Evolutionary conservation across 2,329 filamentous ascomycete genomes (phyloP), one percentile per base, ranked within the genome.

Genomic region (Dryadomyces quercivorus): DNA sequence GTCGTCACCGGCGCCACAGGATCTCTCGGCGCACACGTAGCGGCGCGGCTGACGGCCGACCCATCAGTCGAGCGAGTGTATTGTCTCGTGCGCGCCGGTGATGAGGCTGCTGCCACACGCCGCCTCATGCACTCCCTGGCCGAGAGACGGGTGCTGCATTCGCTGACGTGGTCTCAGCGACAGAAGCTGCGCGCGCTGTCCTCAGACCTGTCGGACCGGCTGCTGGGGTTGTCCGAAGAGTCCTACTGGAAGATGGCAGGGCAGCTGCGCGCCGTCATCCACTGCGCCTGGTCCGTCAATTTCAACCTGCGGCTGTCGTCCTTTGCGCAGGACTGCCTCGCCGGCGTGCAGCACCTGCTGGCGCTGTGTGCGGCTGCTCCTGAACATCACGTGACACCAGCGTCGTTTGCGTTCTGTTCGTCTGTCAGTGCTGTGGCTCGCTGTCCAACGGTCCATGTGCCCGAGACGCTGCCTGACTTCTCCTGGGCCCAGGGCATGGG

Each of bases 1-100:
- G 47, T 50, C 43, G 7, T 86, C 3, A 86, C 83, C 0, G 84
- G 84, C 1, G 75, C 77, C 0, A 86, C 84, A 0, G 84, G 84
- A 1, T 82, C 81, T 1, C 70, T 86, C 0, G 84, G 84, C 1
- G 72, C 78, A 0, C 81, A 84, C 59, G 68, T 84, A 1, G 70
- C 81, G 1, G 74, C 76, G 3, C 75, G 80, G n/a, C 73, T 87
- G 15, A 75, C 77, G 1, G 70, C 73, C 2, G 71, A 77, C n/a
- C 72, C 78, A 12, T 76, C 77, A 20, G 70, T 87, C 36, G 66
- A 69, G 36, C 67, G 66, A 7, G 66, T 82, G 1, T 80, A 76
- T 67, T 75, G 74, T 54, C 69, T 81, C 2, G 73, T 80, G 5
- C 71, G 78, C 36, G 75, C 75, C 6, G 7, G 7, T 9, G 21